A percentile compares a stretch with the other conserved stretches of the same genome.
Conservation (phyloP, 1,139 yeast genomes). For the Candida neerlandica region DNA sequence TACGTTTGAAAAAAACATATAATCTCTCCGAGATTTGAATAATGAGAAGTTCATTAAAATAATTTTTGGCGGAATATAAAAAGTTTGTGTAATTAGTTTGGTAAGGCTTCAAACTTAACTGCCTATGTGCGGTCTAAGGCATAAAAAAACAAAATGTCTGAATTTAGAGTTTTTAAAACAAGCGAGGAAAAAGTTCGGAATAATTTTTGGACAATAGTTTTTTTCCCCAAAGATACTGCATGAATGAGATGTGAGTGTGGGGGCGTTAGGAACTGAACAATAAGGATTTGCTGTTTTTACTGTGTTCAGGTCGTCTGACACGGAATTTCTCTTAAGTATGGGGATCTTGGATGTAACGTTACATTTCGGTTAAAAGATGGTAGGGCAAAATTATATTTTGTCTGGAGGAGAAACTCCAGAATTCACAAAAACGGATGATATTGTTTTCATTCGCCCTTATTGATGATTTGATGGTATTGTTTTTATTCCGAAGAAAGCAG, state of each 20-base stretch:
- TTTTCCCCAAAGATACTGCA: neutral
- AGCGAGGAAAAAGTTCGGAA: neutral
- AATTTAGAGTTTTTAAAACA: neutral
- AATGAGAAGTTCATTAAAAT: neutral
- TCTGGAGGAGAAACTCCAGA: neutral
- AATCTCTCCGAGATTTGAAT: neutral
- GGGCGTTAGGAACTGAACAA: neutral
- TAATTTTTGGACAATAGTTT: neutral
- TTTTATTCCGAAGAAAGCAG: neutral
- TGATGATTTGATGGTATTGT: neutral
- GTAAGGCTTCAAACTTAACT: neutral
- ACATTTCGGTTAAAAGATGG: conserved; percentile 3
- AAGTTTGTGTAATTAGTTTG: neutral
- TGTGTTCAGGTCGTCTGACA: neutral
- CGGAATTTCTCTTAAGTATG: conserved; percentile 6
- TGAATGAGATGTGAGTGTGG: neutral
- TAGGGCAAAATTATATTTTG: neutral
- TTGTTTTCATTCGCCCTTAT: neutral
- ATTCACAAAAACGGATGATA: neutral
- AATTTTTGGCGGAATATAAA: neutral
- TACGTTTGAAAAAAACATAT: neutral
- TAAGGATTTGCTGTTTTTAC: neutral
- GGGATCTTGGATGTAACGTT: conserved; percentile 13
- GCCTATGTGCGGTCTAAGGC: neutral
- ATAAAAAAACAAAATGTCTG: neutral